Evolutionary conservation across 2,329 filamentous ascomycete species (phyloP).

Genomic region (Ambrosiella beaveri): DNA sequence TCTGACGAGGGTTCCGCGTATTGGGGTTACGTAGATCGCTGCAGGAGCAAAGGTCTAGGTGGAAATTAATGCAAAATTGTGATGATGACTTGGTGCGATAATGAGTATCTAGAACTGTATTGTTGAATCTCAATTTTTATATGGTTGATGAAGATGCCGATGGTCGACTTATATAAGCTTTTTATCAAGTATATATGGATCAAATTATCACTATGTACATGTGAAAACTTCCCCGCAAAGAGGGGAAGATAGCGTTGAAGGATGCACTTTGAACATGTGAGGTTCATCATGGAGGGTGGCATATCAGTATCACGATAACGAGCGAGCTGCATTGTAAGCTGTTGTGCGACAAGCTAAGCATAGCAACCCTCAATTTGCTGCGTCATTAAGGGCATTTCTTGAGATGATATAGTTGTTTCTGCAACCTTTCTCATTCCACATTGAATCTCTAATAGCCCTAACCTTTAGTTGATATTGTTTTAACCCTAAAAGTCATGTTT

Average conservation of each 20-base stretch:
- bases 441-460: no score
- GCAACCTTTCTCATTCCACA: no score
- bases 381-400: background rate
- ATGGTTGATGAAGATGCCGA: no score
- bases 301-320: background rate
- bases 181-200: background rate
- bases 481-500: no score
- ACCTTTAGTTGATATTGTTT: no score
- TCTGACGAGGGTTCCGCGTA: background rate
- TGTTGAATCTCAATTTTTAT: no score
- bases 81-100: background rate
- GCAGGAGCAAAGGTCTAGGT: background rate
- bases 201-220: background rate
- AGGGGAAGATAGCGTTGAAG: background rate
- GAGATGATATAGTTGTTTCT: no score
- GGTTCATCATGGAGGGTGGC: background rate
- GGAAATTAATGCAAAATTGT: background rate
- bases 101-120: no score
- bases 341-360: background rate
- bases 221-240: background rate
- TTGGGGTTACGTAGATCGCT: background rate
- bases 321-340: background rate
- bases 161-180: background rate
- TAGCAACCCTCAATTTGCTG: background rate
- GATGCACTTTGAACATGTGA: background rate